Conservation (phyloP, 169 alveolate genomes). For the Cyclospora cayetanensis region DNA sequence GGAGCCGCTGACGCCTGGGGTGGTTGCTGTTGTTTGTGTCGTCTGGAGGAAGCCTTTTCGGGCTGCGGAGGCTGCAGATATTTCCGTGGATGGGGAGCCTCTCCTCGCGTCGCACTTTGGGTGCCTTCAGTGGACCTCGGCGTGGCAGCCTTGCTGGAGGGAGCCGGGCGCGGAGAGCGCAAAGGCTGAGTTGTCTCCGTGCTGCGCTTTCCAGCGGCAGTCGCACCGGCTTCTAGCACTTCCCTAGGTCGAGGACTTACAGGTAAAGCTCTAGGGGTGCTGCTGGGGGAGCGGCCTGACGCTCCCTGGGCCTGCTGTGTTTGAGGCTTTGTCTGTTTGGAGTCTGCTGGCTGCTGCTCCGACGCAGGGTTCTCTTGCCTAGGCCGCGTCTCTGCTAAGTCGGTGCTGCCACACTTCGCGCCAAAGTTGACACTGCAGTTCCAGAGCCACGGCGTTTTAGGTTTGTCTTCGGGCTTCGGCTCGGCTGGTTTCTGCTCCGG, state of each 20-base stretch:
- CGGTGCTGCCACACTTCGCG: neutral
- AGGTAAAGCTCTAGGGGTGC: neutral
- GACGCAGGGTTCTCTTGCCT: neutral
- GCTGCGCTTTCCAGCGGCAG: neutral
- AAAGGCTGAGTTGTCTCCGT: neutral
- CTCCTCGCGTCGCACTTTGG: neutral
- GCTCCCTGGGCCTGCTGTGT: neutral
- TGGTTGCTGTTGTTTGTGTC: neutral
- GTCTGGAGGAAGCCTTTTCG: neutral
- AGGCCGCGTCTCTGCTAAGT: neutral
- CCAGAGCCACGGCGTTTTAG: constrained; percentile 24
- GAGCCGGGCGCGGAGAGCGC: too few relatives aligned
- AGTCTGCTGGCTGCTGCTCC: neutral
- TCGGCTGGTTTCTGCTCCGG: neutral
- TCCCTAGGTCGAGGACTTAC: neutral
- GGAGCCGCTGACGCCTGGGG: neutral
- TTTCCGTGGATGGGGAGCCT: neutral
- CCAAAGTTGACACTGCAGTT: constrained; percentile 22
- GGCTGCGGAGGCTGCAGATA: neutral
- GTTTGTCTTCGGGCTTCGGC: neutral
- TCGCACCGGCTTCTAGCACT: neutral
- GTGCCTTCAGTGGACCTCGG: too few relatives aligned
- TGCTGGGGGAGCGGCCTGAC: neutral
- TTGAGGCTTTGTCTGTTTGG: neutral
- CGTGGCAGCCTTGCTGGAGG: too few relatives aligned